These are phyloP conservation scores for Raffaelea ambrosiae DNA, from an alignment of 2,329 filamentous ascomycete genomes.

Conservation along the genomic window DNA sequence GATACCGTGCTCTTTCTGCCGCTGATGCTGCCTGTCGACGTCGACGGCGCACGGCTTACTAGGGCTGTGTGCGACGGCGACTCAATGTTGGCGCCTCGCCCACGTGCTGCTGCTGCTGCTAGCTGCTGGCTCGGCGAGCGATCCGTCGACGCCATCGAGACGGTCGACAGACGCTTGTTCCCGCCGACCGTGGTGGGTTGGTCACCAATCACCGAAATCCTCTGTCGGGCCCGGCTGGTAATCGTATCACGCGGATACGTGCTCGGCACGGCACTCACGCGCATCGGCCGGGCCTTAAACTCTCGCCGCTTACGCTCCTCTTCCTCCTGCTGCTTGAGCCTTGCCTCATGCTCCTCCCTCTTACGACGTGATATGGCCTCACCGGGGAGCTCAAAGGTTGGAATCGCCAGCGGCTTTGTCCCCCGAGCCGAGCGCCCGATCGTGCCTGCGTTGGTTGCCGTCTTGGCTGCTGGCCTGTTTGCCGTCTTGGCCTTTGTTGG, in stretches of 20 bases:
- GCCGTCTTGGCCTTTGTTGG: constrained; percentile 8
- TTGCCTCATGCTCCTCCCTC: constrained; percentile 46
- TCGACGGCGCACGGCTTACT: constrained; percentile 31
- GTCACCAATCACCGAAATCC: constrained; percentile 19
- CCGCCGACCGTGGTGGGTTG: no score
- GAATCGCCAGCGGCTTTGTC: constrained; percentile 41
- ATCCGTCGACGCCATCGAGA: neutral
- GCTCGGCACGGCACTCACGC: constrained; percentile 31
- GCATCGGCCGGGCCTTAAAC: constrained; percentile 54
- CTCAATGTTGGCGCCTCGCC: constrained; percentile 19
- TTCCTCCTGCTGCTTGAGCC: constrained; percentile 48
- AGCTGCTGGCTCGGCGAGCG: neutral
- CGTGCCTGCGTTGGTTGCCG: neutral
- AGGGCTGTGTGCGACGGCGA: constrained; percentile 19
- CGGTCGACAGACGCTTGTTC: constrained; percentile 20
- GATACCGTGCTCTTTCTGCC: constrained; percentile 41
- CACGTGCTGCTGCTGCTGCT: constrained; percentile 9
- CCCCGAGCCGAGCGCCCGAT: constrained; percentile 30
- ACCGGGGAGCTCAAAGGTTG: constrained; percentile 55
- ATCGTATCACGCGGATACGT: constrained; percentile 46
- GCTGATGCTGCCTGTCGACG: constrained; percentile 34
- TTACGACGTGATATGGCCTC: constrained; percentile 50
- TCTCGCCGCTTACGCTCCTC: constrained; percentile 52
- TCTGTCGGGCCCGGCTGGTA: constrained; percentile 48
- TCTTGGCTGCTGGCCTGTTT: constrained; percentile 21